A percentile compares a stretch with the other conserved stretches of the same genome.
phyloP scores from a whole-genome alignment of 345 rosid species.

The Aegle marmelos region DNA sequence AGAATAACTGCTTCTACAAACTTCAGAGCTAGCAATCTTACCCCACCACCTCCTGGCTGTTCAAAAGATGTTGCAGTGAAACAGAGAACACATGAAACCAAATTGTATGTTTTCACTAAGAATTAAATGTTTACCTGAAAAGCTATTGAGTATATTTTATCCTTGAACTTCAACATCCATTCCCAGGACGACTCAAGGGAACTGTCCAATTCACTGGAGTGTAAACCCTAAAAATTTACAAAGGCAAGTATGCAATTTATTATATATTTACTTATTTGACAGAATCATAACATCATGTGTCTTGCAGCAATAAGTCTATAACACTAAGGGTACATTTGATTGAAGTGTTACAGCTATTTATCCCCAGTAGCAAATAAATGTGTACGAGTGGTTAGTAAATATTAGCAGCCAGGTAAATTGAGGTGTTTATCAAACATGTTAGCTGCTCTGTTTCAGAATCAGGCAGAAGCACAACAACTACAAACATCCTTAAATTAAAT shows the following conservation, averaged over 20 bases:
- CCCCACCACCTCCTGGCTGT: conserved; percentile 83
- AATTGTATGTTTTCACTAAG: conserved; percentile 10
- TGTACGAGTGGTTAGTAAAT: not conserved
- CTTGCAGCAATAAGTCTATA: not conserved
- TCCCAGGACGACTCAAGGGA: conserved; percentile 72
- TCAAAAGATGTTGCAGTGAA: conserved; percentile 21
- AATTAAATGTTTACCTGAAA: conserved; percentile 51
- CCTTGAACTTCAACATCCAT: conserved; percentile 84
- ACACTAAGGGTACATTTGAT: not conserved
- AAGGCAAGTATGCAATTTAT: conserved; percentile 14
- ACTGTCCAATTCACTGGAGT: conserved; percentile 62
- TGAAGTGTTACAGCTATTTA: not conserved
- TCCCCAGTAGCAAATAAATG: not conserved
- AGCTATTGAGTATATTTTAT: conserved; percentile 67
- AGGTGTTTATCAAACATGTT: not conserved
- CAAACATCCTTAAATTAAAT: not conserved
- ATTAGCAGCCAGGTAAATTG: not conserved
- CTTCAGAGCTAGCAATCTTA: conserved; percentile 70
- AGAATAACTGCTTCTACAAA: conserved; percentile 88
- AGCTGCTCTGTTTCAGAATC: not conserved
- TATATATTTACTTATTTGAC: not conserved
- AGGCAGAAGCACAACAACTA: not conserved
- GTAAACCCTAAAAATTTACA: conserved; percentile 56
- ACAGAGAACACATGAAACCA: conserved; percentile 26
- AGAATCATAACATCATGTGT: not conserved